phyloP scores from a whole-genome alignment of 108 stramenopile genomes.

The Cyclotella atomus region DNA sequence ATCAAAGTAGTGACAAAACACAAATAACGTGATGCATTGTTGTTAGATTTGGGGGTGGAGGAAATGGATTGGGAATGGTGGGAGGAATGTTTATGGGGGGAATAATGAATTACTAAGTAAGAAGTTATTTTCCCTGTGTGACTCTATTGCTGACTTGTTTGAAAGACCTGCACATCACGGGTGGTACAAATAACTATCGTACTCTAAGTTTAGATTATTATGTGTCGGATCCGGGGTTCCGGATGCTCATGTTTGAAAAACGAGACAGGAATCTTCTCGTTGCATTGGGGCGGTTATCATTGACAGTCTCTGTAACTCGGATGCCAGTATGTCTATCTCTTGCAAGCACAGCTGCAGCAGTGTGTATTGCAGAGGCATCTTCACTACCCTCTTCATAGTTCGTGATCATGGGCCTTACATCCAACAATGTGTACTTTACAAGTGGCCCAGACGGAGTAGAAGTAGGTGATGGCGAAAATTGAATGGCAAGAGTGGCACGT shows the following conservation, averaged over 20 bases:
- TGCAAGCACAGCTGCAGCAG: conserved; percentile 38
- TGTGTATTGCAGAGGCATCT: conserved; percentile 37
- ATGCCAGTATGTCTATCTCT: conserved; percentile 41
- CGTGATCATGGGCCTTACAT: conserved; percentile 35
- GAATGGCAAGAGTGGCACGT: conserved; percentile 49
- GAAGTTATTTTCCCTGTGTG: too few species aligned
- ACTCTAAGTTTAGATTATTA: neutral
- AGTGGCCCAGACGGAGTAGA: conserved; percentile 50
- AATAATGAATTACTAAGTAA: too few species aligned
- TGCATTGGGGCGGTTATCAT: conserved; percentile 7
- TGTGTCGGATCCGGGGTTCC: neutral
- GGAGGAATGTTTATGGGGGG: neutral
- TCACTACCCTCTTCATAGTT: conserved; percentile 32
- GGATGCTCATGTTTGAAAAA: conserved; percentile 2
- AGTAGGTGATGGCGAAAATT: conserved; percentile 61
- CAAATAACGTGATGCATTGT: neutral
- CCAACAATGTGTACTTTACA: conserved; percentile 41
- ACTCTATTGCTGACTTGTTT: too few species aligned
- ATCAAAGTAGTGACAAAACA: neutral
- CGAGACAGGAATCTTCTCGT: conserved; percentile 1
- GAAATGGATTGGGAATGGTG: neutral
- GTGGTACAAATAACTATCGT: too few species aligned
- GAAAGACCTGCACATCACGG: too few species aligned
- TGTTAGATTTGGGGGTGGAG: neutral
- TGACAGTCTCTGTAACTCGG: conserved; percentile 8